Percentiles rank a stretch among this genome's conserved stretches.
Evolutionary conservation across 768 basidiomycete species (phyloP).

Genomic region (Tylopilus rubrobrunneus): DNA sequence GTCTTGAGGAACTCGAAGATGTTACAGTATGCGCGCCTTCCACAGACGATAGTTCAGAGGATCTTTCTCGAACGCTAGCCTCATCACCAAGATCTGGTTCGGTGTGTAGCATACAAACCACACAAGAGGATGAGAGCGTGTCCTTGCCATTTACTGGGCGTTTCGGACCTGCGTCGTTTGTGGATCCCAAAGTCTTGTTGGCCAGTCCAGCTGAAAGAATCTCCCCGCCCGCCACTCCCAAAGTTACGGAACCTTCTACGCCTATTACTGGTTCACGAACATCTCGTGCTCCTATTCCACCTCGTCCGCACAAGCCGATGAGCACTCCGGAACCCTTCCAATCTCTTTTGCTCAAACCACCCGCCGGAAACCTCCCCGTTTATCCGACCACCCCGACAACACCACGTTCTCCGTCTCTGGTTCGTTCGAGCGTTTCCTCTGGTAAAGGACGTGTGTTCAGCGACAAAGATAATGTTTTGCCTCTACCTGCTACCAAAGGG

Average conservation of each 20-base stretch:
- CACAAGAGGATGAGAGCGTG: neutral
- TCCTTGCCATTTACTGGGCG: constrained; percentile 24
- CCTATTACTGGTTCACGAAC: constrained; percentile 20
- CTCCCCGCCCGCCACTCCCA: constrained; percentile 2
- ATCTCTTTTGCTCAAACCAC: constrained; percentile 26
- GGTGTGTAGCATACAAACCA: constrained; percentile 1
- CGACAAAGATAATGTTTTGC: constrained; percentile 63
- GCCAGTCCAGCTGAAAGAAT: constrained; percentile 1
- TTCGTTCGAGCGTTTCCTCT: constrained; percentile 26
- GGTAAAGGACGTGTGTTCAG: constrained; percentile 36
- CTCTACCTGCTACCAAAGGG: constrained; percentile 42
- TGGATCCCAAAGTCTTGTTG: neutral
- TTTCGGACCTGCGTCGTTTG: constrained; percentile 22
- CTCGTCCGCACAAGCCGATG: constrained; percentile 35
- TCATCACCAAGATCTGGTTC: constrained; percentile 10
- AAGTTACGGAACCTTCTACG: constrained; percentile 24
- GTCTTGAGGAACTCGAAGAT: constrained; percentile 23
- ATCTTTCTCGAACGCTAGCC: constrained; percentile 6
- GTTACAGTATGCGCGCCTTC: constrained; percentile 2
- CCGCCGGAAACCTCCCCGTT: constrained; percentile 26
- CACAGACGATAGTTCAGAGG: constrained; percentile 2
- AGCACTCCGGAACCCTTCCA: constrained; percentile 31
- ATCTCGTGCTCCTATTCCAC: constrained; percentile 29
- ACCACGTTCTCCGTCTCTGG: constrained; percentile 26
- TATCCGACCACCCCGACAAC: constrained; percentile 29